phyloP scores from a whole-genome alignment of 129 eudicot genomes.

The Pulicaria dysenterica region DNA sequence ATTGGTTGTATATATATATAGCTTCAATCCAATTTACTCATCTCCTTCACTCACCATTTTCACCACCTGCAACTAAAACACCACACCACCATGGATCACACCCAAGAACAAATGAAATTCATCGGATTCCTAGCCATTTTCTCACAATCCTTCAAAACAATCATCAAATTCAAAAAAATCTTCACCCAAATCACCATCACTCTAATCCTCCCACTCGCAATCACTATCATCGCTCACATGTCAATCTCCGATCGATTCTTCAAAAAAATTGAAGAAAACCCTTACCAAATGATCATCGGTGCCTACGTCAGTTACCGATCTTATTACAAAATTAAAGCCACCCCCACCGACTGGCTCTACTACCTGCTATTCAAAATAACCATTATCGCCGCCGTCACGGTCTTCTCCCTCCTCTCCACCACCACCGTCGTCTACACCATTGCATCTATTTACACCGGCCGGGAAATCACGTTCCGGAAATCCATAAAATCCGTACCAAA shows the following conservation, averaged over 20 bases:
- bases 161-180: slow-evolving; percentile 26
- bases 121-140: slow-evolving; percentile 25
- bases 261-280: slow-evolving; percentile 5
- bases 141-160: slow-evolving; percentile 27
- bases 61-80: neutral
- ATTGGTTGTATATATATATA: slow-evolving; percentile 22
- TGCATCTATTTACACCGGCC: slow-evolving; percentile 29
- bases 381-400: neutral
- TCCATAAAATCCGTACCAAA: slow-evolving; percentile 30
- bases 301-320: neutral
- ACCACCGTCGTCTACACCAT: slow-evolving; percentile 34
- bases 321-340: neutral
- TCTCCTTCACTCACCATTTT: neutral
- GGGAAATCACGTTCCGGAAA: slow-evolving; percentile 24
- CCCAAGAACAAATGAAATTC: slow-evolving; percentile 36
- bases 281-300: slow-evolving; percentile 8
- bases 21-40: neutral
- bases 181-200: slow-evolving; percentile 38
- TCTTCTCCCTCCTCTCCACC: slow-evolving; percentile 32
- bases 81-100: slow-evolving; percentile 33
- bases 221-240: slow-evolving; percentile 28
- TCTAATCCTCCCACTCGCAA: slow-evolving; percentile 38
- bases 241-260: slow-evolving; percentile 11
- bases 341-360: neutral
- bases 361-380: slow-evolving; percentile 29